These are phyloP conservation scores for Pachyrhizus erosus DNA, from an alignment of 306 rosid species.

Conservation along the genomic window DNA sequence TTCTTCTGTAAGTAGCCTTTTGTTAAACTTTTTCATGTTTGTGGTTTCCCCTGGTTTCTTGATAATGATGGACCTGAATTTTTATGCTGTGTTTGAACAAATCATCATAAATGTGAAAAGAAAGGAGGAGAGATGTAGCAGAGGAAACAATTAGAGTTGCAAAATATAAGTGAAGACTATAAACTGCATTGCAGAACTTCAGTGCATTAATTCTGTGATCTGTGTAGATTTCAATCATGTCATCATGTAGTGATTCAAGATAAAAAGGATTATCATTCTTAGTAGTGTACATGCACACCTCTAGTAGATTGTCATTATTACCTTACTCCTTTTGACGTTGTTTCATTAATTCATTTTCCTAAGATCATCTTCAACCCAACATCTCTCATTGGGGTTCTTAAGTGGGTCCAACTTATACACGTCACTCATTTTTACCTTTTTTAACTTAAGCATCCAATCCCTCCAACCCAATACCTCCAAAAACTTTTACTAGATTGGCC, in stretches of 20 bases:
- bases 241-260: not conserved
- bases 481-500: too few species aligned
- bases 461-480: too few species aligned
- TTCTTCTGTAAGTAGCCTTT: not conserved
- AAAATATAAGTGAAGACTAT: not conserved
- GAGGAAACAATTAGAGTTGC: not conserved
- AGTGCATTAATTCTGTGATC: not conserved
- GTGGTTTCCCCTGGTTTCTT: not conserved
- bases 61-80: not conserved
- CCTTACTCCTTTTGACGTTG: not conserved
- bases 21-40: not conserved
- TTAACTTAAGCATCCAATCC: too few species aligned
- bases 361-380: too few species aligned
- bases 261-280: constrained; percentile 3
- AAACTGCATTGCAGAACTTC: not conserved
- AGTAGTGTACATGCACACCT: not conserved
- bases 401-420: too few species aligned
- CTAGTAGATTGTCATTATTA: not conserved
- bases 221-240: not conserved
- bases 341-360: not conserved
- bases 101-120: not conserved
- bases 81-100: not conserved
- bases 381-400: too few species aligned
- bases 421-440: too few species aligned
- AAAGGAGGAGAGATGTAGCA: not conserved